Percentiles rank a stretch among this genome's conserved stretches.
Evolutionary conservation across 1,284 basidiomycete genomes (phyloP).

Genomic region (Ganoderma leucocontextum): DNA sequence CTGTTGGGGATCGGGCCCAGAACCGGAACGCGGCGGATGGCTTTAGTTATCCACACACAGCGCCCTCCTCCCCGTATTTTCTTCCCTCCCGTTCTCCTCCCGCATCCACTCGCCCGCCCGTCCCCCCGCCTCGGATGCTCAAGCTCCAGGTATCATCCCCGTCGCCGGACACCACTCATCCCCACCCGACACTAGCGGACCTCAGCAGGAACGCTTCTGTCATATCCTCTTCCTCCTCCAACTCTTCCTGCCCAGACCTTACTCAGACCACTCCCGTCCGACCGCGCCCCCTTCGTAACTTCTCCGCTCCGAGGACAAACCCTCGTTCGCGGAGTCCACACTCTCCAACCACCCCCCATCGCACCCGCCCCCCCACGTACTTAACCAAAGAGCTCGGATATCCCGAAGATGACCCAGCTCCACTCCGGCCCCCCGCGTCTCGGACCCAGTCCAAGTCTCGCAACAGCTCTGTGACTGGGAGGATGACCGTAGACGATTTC

Average conservation of each 20-base stretch:
- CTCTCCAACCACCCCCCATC: conserved; percentile 53
- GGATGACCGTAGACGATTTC: conserved; percentile 64
- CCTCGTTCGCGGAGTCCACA: conserved; percentile 59
- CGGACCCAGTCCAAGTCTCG: conserved; percentile 51
- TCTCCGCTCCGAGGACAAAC: conserved; percentile 62
- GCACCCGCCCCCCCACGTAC: conserved; percentile 62
- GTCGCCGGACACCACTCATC: conserved; percentile 45
- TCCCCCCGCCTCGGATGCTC: conserved; percentile 46
- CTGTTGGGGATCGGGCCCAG: conserved; percentile 26
- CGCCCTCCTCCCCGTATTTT: conserved; percentile 28
- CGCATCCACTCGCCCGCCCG: conserved; percentile 22
- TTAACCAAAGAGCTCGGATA: conserved; percentile 66
- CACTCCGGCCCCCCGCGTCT: conserved; percentile 41
- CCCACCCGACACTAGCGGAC: conserved; percentile 59
- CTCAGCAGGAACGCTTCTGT: conserved; percentile 80
- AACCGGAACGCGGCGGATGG: conserved; percentile 22
- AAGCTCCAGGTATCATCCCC: conserved; percentile 49
- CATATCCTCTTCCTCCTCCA: conserved; percentile 73
- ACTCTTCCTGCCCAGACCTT: conserved; percentile 57
- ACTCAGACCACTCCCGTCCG: conserved; percentile 53
- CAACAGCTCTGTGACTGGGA: conserved; percentile 56
- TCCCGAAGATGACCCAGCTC: conserved; percentile 45
- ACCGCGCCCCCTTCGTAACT: conserved; percentile 68
- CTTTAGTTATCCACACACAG: conserved; percentile 31
- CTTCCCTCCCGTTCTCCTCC: conserved; percentile 27